Conservation (phyloP, 2,329 filamentous ascomycete genomes). For the Bipolaris victoriae region DNA sequence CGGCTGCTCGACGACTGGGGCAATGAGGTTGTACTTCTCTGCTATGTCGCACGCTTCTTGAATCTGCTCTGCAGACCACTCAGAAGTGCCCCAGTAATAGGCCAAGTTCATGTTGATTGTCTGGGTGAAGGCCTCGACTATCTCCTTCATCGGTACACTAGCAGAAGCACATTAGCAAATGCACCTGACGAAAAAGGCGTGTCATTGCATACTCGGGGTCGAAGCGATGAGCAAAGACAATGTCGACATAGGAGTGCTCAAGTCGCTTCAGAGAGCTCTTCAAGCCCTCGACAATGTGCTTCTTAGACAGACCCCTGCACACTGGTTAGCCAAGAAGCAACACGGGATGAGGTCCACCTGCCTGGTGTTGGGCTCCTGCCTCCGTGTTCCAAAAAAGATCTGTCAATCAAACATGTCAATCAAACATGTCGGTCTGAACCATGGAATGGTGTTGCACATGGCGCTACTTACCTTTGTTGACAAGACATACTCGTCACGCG, state of each 20-base stretch:
- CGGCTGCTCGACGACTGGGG: slow-evolving; percentile 61
- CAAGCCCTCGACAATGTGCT: slow-evolving; percentile 63
- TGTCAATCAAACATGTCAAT: slow-evolving; percentile 29
- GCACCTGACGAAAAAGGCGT: too few species aligned
- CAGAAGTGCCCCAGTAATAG: slow-evolving; percentile 61
- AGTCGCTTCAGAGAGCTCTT: slow-evolving; percentile 65
- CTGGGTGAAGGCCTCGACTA: slow-evolving; percentile 62
- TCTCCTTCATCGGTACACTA: slow-evolving; percentile 66
- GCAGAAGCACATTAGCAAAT: slow-evolving; percentile 6
- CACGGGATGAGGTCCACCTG: not conserved
- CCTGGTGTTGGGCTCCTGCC: slow-evolving; percentile 63
- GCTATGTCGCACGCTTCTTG: slow-evolving; percentile 64
- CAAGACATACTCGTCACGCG: slow-evolving; percentile 47
- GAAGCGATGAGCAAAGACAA: slow-evolving; percentile 67
- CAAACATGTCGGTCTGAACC: slow-evolving; percentile 9
- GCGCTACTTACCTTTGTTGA: slow-evolving; percentile 35
- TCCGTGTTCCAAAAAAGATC: slow-evolving; percentile 62
- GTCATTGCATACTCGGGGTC: slow-evolving; percentile 53
- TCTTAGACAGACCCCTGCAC: slow-evolving; percentile 52
- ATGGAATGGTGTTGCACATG: not conserved
- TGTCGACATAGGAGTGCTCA: slow-evolving; percentile 69
- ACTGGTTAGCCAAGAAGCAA: not conserved
- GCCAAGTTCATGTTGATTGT: slow-evolving; percentile 62
- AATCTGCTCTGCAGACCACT: slow-evolving; percentile 66
- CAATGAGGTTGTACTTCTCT: slow-evolving; percentile 68